phyloP scores from a whole-genome alignment of 108 stramenopile species.

The Skeletonema grethae region DNA sequence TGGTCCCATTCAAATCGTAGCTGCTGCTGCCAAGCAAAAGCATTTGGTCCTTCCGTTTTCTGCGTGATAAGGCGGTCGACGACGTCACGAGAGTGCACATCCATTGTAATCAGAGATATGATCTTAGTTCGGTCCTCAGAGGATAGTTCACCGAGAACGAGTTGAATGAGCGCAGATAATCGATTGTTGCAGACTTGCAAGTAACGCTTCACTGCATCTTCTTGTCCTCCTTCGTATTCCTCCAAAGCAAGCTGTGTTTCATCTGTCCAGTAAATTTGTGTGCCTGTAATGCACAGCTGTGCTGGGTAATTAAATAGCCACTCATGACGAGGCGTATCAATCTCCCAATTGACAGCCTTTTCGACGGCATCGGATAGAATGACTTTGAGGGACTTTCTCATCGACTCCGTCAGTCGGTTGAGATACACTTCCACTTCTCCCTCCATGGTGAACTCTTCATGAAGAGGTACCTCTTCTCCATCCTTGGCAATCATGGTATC shows the following conservation, averaged over 20 bases:
- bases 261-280: slow-evolving; percentile 94
- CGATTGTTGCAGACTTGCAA: slow-evolving; percentile 74
- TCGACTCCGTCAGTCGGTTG: slow-evolving; percentile 84
- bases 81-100: slow-evolving; percentile 91
- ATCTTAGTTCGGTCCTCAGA: slow-evolving; percentile 83
- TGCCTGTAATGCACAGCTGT: slow-evolving; percentile 85
- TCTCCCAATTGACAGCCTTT: slow-evolving; percentile 90
- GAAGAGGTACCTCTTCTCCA: slow-evolving; percentile 69
- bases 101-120: slow-evolving; percentile 92
- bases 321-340: slow-evolving; percentile 84
- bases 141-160: slow-evolving; percentile 80
- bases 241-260: slow-evolving; percentile 88
- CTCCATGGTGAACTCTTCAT: slow-evolving; percentile 76
- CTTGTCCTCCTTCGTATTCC: slow-evolving; percentile 88
- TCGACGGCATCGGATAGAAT: slow-evolving; percentile 80
- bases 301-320: slow-evolving; percentile 93
- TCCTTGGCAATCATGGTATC: slow-evolving; percentile 88
- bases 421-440: slow-evolving; percentile 90
- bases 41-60: slow-evolving; percentile 83
- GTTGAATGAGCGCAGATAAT: slow-evolving; percentile 72
- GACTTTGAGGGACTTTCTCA: slow-evolving; percentile 75
- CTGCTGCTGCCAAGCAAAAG: slow-evolving; percentile 92
- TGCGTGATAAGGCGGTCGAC: slow-evolving; percentile 81
- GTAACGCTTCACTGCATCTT: slow-evolving; percentile 89
- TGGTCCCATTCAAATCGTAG: slow-evolving; percentile 90